Conservation (phyloP, 352 stramenopile species). For the Pythium myriotylum region DNA sequence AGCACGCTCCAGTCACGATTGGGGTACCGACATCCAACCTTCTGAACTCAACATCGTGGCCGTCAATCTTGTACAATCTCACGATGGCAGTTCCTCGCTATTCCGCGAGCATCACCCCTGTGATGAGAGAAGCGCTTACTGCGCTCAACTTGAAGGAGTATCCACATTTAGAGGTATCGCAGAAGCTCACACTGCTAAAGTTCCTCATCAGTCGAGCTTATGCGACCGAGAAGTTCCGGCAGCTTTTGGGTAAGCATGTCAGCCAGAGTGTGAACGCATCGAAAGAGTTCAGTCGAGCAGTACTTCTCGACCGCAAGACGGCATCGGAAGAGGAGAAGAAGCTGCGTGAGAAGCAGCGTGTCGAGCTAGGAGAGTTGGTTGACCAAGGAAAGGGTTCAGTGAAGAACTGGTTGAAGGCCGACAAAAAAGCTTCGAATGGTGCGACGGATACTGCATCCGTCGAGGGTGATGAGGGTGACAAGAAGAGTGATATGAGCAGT, state of each 20-base stretch:
- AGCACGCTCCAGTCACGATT: conserved; percentile 77
- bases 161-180: conserved; percentile 42
- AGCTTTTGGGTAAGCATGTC: conserved; percentile 59
- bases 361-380: conserved; percentile 53
- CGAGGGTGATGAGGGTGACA: conserved; percentile 40
- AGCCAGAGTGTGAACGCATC: conserved; percentile 54
- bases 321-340: conserved; percentile 83
- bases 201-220: conserved; percentile 69
- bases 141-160: conserved; percentile 59
- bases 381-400: conserved; percentile 62
- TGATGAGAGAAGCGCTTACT: conserved; percentile 50
- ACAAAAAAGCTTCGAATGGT: conserved; percentile 49
- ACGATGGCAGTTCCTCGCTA: conserved; percentile 75
- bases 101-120: conserved; percentile 39
- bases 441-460: conserved; percentile 19
- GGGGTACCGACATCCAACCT: conserved; percentile 78
- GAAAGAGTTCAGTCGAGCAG: conserved; percentile 75
- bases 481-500: conserved; percentile 33
- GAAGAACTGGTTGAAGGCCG: conserved; percentile 58
- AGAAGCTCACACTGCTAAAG: conserved; percentile 75
- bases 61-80: conserved; percentile 66
- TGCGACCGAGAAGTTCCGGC: conserved; percentile 66
- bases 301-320: conserved; percentile 66
- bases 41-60: conserved; percentile 84
- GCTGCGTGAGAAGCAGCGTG: conserved; percentile 69